Evolutionary conservation across 257 asterid species (phyloP).

Genomic region (Solanum verrucosum): DNA sequence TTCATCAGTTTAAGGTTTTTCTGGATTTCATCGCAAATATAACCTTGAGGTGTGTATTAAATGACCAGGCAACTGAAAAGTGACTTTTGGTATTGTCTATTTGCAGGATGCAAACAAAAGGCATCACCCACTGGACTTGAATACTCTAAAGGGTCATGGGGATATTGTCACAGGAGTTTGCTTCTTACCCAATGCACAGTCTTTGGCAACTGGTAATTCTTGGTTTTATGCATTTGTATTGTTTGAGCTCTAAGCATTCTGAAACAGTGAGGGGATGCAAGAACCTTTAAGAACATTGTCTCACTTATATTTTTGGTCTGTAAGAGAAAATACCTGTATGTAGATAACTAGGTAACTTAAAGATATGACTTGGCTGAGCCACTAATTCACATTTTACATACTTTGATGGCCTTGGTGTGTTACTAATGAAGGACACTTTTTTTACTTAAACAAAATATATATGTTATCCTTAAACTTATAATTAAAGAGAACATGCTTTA

Average conservation of each 20-base stretch:
- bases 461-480: neutral
- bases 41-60: neutral
- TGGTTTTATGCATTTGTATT: neutral
- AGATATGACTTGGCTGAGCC: neutral
- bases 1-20: neutral
- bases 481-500: neutral
- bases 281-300: neutral
- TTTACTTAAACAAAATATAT: neutral
- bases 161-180: slow-evolving; percentile 81
- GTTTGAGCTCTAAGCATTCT: neutral
- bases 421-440: neutral
- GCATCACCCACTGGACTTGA: slow-evolving; percentile 93
- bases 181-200: slow-evolving; percentile 70
- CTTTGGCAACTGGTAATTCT: slow-evolving; percentile 75
- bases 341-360: neutral
- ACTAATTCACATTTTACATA: neutral
- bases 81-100: neutral
- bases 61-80: neutral
- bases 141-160: slow-evolving; percentile 93
- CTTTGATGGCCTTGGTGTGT: neutral
- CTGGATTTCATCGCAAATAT: neutral
- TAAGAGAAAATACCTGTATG: neutral
- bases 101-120: slow-evolving; percentile 67
- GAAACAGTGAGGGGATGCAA: neutral
- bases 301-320: neutral